phyloP scores from a whole-genome alignment of 177 flowering plant species.

The Vitis hybrid region DNA sequence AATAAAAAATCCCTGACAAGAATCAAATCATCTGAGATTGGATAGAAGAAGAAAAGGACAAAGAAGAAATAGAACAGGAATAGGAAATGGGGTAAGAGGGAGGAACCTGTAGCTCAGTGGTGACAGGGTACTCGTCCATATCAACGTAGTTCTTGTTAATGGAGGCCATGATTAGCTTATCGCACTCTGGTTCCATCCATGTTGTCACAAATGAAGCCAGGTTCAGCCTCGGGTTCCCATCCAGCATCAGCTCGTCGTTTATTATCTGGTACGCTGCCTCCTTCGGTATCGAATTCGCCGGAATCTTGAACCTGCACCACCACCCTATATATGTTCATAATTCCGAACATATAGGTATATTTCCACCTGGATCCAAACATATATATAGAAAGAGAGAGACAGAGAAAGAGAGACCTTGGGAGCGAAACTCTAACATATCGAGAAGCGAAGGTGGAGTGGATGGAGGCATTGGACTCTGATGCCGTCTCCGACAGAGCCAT shows the following conservation, averaged over 20 bases:
- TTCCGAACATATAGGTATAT: too few species aligned
- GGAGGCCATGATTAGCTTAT: slow-evolving; percentile 39
- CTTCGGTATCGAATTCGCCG: slow-evolving; percentile 33
- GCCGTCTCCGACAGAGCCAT: slow-evolving; percentile 45
- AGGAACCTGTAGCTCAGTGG: slow-evolving; percentile 35
- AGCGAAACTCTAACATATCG: slow-evolving; percentile 43
- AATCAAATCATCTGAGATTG: too few species aligned
- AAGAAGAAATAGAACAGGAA: too few species aligned
- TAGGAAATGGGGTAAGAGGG: neutral
- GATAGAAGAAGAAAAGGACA: too few species aligned
- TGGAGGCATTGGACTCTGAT: slow-evolving; percentile 31
- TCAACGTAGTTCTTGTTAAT: slow-evolving; percentile 39
- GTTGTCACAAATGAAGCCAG: slow-evolving; percentile 41
- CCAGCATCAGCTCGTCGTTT: slow-evolving; percentile 40
- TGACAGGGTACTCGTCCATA: slow-evolving; percentile 40
- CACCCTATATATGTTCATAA: too few species aligned
- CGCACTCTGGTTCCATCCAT: slow-evolving; percentile 42
- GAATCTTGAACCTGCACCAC: slow-evolving; percentile 25
- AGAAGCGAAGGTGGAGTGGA: slow-evolving; percentile 50
- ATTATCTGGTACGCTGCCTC: slow-evolving; percentile 42
- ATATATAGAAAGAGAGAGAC: too few species aligned
- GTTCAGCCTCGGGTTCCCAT: slow-evolving; percentile 38
- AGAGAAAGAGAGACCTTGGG: slow-evolving; percentile 23
- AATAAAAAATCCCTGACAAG: too few species aligned
- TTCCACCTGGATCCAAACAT: neutral